These are phyloP conservation scores for Termitomyces sp. DNA, from an alignment of 768 basidiomycete species.

Conservation along the genomic window DNA sequence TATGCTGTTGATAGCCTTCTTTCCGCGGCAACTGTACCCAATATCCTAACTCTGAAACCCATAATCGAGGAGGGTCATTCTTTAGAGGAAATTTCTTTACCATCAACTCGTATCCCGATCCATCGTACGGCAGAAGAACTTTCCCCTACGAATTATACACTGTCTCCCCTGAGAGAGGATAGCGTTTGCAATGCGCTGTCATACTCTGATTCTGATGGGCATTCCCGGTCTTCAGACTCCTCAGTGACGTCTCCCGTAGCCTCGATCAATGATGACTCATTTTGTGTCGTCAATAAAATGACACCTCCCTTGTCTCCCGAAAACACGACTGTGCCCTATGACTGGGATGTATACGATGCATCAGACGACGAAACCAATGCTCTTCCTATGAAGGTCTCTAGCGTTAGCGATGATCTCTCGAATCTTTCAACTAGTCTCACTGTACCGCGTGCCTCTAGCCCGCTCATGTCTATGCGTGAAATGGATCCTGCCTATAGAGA, in stretches of 20 bases:
- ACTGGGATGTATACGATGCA: not conserved
- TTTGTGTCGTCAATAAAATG: not conserved
- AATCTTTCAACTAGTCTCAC: not conserved
- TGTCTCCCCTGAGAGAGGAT: not conserved
- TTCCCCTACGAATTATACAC: not conserved
- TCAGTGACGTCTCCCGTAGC: not conserved
- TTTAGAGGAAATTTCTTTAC: not conserved
- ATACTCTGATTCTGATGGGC: not conserved
- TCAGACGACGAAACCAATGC: not conserved
- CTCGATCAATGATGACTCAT: not conserved
- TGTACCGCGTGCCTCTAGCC: not conserved
- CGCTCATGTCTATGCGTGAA: not conserved
- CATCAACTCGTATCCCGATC: not conserved
- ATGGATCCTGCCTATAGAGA: not conserved
- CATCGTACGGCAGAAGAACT: not conserved
- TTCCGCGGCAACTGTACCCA: not conserved
- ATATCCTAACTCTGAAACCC: not conserved
- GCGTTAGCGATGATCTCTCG: not conserved
- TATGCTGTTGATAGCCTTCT: not conserved
- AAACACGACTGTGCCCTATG: not conserved
- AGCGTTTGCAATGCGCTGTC: not conserved
- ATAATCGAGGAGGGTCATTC: not conserved
- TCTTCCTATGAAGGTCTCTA: not conserved
- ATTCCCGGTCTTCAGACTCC: not conserved
- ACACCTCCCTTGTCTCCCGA: not conserved